A percentile compares a stretch with the other conserved stretches of the same genome.
phyloP scores from a whole-genome alignment of 2,329 filamentous ascomycete genomes.

The Fusarium compactum region DNA sequence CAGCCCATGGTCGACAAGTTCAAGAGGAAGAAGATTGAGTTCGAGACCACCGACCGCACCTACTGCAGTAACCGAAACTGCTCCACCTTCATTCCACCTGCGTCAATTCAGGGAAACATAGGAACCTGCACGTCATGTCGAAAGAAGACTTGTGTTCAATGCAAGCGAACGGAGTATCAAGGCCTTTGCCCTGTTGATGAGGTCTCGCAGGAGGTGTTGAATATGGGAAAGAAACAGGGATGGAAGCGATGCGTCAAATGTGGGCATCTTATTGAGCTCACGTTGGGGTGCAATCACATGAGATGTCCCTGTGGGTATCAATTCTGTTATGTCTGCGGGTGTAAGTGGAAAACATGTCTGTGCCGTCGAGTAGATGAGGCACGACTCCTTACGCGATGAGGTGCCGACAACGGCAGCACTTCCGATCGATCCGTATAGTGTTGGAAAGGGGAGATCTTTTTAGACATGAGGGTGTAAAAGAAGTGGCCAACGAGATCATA shows the following conservation, averaged over 20 bases:
- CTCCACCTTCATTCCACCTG: background rate
- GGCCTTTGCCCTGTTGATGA: background rate
- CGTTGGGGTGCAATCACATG: background rate
- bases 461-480: too few relatives aligned
- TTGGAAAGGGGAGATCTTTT: too few relatives aligned
- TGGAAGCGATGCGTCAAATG: background rate
- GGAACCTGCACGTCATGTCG: too few relatives aligned
- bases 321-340: constrained; percentile 63
- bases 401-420: too few relatives aligned
- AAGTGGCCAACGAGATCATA: too few relatives aligned
- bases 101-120: too few relatives aligned
- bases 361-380: background rate
- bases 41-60: background rate
- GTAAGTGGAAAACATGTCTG: constrained; percentile 50
- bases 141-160: background rate
- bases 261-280: too few relatives aligned
- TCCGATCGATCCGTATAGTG: too few relatives aligned
- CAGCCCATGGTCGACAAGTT: background rate
- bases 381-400: background rate
- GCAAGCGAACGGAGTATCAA: background rate
- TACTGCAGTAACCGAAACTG: background rate
- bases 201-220: background rate
- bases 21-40: background rate
- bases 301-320: constrained; percentile 52
- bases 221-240: background rate